Base-by-base conservation (phyloP, 495 filamentous ascomycete species). In the Podospora australis region DNA sequence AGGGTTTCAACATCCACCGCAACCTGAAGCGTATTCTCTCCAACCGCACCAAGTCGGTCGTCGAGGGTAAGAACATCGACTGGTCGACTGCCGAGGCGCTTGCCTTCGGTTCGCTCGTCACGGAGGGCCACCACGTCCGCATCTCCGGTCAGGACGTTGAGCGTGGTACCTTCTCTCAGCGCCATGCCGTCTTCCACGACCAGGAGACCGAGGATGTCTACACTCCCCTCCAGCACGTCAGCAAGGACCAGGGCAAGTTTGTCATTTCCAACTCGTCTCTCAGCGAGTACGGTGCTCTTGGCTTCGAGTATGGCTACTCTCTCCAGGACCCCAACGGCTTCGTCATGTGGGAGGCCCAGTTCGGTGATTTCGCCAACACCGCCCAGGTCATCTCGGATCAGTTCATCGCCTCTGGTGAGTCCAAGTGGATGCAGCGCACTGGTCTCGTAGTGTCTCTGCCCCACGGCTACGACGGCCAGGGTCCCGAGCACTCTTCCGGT, bases 321-420 rank as follows among this genome's bases (percentile, higher is more conserved):
- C 70, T 98, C 39, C 94, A 88, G 46, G 96, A 94, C 36, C 92
- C 92, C 30, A 91, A 95, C 65, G 92, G 91, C 32, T 79, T 98
- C 23, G 89, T 97, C 51, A 90, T 98, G 79, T 98, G 92, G 92
- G 92, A 98, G 70, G 92, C 92, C 25, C 92, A 98, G 71, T 98
- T 98, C 66, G 92, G 92, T 73, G 92, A 98, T 70, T 98, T 98
- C 56, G 92, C 90, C 74, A 98, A 98, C 79, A 97, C 96, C 69
- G 88, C 90, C 36, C 92, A 98, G 69, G 95, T 90, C 67, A 94
- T 98, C 71, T 90, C 96, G 62, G 92, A 98, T 68, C 92, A 98
- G 72, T 98, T 98, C 71, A 82, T 98, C 57, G 92, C 94, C 32
- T 94, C 94, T 34, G 92, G 94, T 59, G 92, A 98, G 70, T 82